A percentile compares a stretch with the other conserved stretches of the same genome.
phyloP scores from a whole-genome alignment of 2,329 filamentous ascomycete genomes.

The Pseudonectria buxi region DNA sequence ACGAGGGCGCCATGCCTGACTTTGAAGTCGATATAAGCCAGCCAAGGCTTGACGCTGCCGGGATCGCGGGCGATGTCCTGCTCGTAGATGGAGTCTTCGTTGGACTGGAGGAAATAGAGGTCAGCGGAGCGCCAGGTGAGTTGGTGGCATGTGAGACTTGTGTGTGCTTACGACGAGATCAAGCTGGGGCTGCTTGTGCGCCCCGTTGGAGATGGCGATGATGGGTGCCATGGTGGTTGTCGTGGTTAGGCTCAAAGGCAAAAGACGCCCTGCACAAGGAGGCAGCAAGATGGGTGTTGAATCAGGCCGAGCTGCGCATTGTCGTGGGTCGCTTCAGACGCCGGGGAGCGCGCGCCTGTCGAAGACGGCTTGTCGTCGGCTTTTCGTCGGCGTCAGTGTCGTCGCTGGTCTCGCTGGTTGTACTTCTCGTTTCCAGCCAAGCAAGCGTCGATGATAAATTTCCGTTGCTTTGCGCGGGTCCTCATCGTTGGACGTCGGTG shows the following conservation, averaged over 20 bases:
- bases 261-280: conserved; percentile 5
- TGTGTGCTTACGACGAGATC: conserved; percentile 38
- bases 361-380: conserved; percentile 1
- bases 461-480: too few species aligned
- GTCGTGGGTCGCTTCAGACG: conserved; percentile 9
- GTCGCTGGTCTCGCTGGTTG: too few species aligned
- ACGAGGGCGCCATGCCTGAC: conserved; percentile 73
- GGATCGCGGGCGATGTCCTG: conserved; percentile 86
- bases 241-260: conserved; percentile 1
- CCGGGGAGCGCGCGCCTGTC: conserved; percentile 3
- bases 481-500: too few species aligned
- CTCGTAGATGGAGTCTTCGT: conserved; percentile 92
- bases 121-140: conserved; percentile 17
- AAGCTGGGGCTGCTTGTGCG: conserved; percentile 39
- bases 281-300: conserved; percentile 5
- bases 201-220: conserved; percentile 23
- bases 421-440: too few species aligned
- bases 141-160: not conserved
- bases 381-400: not conserved
- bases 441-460: too few species aligned
- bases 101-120: conserved; percentile 44
- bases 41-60: conserved; percentile 86
- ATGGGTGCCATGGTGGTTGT: conserved; percentile 18
- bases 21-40: conserved; percentile 91
- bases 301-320: conserved; percentile 18